These are phyloP conservation scores for Zygosaccharomyces bailii DNA, from an alignment of 805 yeast species.

Conservation along the genomic window DNA sequence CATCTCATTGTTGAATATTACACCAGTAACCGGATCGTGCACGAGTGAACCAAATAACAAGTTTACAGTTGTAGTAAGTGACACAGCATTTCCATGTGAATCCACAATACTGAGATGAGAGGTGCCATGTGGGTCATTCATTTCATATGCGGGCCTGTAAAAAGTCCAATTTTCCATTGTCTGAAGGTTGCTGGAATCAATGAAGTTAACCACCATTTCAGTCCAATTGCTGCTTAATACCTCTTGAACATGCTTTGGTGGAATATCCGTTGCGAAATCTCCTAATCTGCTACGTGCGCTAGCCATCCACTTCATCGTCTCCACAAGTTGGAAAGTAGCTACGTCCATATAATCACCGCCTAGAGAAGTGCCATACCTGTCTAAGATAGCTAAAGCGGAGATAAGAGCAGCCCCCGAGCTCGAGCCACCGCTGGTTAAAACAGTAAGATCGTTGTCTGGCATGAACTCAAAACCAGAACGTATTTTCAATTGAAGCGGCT, in stretches of 20 bases:
- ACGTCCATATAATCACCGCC: conserved; percentile 48
- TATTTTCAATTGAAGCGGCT: conserved; percentile 29
- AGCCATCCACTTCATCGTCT: conserved; percentile 92
- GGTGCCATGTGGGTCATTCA: conserved; percentile 84
- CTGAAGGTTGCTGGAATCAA: conserved; percentile 43
- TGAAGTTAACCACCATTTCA: conserved; percentile 43
- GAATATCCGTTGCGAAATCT: conserved; percentile 44
- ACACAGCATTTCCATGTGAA: conserved; percentile 67
- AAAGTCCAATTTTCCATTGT: conserved; percentile 66
- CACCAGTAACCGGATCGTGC: conserved; percentile 77
- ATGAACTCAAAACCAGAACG: conserved; percentile 27
- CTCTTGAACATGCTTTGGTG: conserved; percentile 40
- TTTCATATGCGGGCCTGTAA: conserved; percentile 75
- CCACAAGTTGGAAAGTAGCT: conserved; percentile 66
- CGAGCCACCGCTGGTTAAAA: conserved; percentile 64
- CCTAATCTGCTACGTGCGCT: conserved; percentile 84
- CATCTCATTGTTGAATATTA: conserved; percentile 86
- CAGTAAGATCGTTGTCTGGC: conserved; percentile 43
- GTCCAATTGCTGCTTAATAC: conserved; percentile 59
- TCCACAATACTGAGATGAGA: conserved; percentile 84
- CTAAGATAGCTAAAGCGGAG: conserved; percentile 68
- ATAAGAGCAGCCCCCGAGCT: conserved; percentile 81
- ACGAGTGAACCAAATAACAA: conserved; percentile 78
- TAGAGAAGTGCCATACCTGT: conserved; percentile 39
- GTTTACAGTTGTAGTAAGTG: conserved; percentile 87